Evolutionary conservation across 2,329 filamentous ascomycete genomes (phyloP), one percentile per base, ranked within the genome.

Genomic region (Phaeophleospora eucalypticola): DNA sequence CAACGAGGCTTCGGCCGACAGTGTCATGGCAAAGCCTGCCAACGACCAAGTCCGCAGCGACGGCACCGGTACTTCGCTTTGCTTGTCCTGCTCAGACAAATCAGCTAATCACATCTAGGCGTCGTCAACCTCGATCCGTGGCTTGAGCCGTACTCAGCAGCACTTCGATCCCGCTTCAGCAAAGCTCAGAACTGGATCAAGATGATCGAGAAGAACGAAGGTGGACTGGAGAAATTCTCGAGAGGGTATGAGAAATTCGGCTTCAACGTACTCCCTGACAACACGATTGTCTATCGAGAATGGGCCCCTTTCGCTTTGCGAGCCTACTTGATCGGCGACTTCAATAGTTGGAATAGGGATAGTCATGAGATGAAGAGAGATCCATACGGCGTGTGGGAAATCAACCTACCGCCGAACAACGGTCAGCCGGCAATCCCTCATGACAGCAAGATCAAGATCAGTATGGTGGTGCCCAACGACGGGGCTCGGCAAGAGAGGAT

Each of bases 371-470:
- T 98, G 93, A 86, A 80, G 62, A 93, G 87, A 72, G 81, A 94
- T 62, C 69, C 78, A 34, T 97, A 82, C 65, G 93, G 93, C 3
- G 84, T 94, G 20, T 98, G 91, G 72, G 86, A 95, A 64, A 82
- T 96, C 43, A 80, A 75, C 1, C 60, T 98, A 7, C 86, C 87
- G 9, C 86, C 87, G 12, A 81, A 86, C 38, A 71, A 89, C 62
- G 89, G 90, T 27, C 72, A 86, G 52, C 78, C 88, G 36, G 84
- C 83, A 3, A 95, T 98, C 61, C 79, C 85, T 40, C 93, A 98
- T 72, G 89, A 95, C 58, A 94, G 89, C 60, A 98, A 96, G 72
- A 71, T 98, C 71, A 98, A 98, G 84, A 91, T 90, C 65, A 51
- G 90, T 7, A 79, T 98, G 68, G 81, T 87, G 41, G 79, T 88